Percentiles rank a stretch among this genome's conserved stretches.
These are phyloP conservation scores for Saccharomycopsis capsularis DNA, from an alignment of 805 yeast species.

Conservation along the genomic window DNA sequence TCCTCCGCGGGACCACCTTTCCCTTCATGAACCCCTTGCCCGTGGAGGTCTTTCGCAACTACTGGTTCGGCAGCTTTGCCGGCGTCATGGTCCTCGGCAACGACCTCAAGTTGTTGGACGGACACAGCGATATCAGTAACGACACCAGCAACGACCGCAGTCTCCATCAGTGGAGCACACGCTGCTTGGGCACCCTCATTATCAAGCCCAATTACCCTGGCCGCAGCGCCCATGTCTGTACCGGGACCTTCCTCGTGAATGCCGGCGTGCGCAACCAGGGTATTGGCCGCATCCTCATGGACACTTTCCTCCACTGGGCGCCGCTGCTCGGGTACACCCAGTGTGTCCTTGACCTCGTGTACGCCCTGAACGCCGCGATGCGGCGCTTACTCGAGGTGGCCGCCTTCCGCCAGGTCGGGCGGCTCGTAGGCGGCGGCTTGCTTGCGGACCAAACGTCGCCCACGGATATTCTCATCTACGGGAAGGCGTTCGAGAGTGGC, in stretches of 20 bases:
- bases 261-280: slow-evolving; percentile 92
- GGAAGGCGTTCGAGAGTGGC: background rate
- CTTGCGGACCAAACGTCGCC: slow-evolving; percentile 60
- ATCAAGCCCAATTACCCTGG: slow-evolving; percentile 90
- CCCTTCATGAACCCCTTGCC: slow-evolving; percentile 79
- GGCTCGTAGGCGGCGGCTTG: slow-evolving; percentile 81
- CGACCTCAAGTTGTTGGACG: slow-evolving; percentile 39
- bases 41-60: slow-evolving; percentile 67
- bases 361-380: slow-evolving; percentile 82
- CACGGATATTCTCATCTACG: background rate
- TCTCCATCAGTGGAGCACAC: slow-evolving; percentile 72
- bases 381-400: slow-evolving; percentile 69
- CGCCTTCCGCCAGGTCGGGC: slow-evolving; percentile 72
- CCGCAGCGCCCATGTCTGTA: slow-evolving; percentile 85
- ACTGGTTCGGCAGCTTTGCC: slow-evolving; percentile 84
- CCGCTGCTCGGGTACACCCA: slow-evolving; percentile 82
- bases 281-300: slow-evolving; percentile 78
- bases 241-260: slow-evolving; percentile 82
- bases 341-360: slow-evolving; percentile 75
- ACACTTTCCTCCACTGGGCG: slow-evolving; percentile 86
- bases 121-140: slow-evolving; percentile 22
- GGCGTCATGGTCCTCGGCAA: slow-evolving; percentile 81
- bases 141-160: slow-evolving; percentile 22
- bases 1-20: slow-evolving; percentile 76
- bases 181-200: slow-evolving; percentile 82